phyloP scores from a whole-genome alignment of 768 basidiomycete species.

The Boletus bicolor region DNA sequence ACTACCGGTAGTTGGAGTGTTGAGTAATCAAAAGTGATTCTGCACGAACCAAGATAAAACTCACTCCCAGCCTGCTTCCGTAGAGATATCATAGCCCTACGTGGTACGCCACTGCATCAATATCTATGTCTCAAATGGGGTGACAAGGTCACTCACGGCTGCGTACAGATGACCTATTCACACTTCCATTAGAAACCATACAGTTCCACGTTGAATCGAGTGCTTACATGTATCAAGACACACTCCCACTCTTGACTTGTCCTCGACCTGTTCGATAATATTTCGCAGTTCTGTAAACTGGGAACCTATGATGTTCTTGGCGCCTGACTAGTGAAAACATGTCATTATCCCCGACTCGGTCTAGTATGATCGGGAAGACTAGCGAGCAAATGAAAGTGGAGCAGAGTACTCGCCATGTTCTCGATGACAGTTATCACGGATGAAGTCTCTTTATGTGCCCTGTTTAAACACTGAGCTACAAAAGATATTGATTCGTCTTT shows the following conservation, averaged over 20 bases:
- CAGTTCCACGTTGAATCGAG: neutral
- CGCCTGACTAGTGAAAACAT: slow-evolving; percentile 54
- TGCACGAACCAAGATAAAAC: slow-evolving; percentile 19
- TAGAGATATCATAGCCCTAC: slow-evolving; percentile 80
- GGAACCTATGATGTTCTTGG: slow-evolving; percentile 75
- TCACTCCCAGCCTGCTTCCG: slow-evolving; percentile 68
- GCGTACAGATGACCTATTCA: slow-evolving; percentile 70
- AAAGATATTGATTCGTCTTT: slow-evolving; percentile 55
- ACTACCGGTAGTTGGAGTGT: slow-evolving; percentile 12
- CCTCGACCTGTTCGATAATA: slow-evolving; percentile 67
- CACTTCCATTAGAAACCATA: neutral
- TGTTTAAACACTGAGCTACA: slow-evolving; percentile 73
- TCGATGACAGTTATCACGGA: slow-evolving; percentile 68
- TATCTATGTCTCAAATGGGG: slow-evolving; percentile 3
- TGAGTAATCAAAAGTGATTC: neutral
- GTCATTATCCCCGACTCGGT: neutral
- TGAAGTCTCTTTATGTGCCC: slow-evolving; percentile 61
- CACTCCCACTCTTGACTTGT: slow-evolving; percentile 74
- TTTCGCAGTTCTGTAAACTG: slow-evolving; percentile 61
- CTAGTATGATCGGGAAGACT: neutral
- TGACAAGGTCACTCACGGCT: slow-evolving; percentile 58
- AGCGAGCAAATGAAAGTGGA: neutral
- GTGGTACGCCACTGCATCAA: neutral
- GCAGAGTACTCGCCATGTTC: slow-evolving; percentile 61
- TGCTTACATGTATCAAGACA: slow-evolving; percentile 80